phyloP scores from a whole-genome alignment of 2,329 filamentous ascomycete genomes.

The Colletotrichum karsti region DNA sequence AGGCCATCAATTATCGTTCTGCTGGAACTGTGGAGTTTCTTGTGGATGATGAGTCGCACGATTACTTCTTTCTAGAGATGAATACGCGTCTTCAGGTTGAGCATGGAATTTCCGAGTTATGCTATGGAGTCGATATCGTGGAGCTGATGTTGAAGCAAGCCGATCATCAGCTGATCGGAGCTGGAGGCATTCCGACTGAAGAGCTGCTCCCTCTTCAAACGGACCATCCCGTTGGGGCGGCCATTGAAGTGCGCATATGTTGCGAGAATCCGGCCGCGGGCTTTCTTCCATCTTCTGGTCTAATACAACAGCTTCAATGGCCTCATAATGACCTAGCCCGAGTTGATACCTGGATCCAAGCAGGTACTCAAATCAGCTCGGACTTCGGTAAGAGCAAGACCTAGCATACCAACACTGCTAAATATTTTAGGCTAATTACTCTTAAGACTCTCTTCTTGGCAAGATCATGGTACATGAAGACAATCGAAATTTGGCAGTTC shows the following conservation, averaged over 20 bases:
- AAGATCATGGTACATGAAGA: constrained; percentile 65
- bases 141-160: constrained; percentile 34
- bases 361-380: constrained; percentile 63
- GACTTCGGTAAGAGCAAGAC: too few species aligned
- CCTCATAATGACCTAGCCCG: constrained; percentile 55
- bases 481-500: constrained; percentile 57
- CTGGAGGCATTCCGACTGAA: not conserved
- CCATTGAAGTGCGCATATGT: constrained; percentile 50
- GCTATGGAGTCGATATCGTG: constrained; percentile 5
- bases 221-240: constrained; percentile 36
- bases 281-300: constrained; percentile 67
- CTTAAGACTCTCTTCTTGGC: constrained; percentile 65
- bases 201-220: not conserved
- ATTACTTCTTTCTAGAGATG: constrained; percentile 48
- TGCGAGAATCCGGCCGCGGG: constrained; percentile 63
- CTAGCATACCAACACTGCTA: too few species aligned
- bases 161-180: constrained; percentile 30
- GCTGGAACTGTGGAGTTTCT: constrained; percentile 52
- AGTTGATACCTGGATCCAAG: constrained; percentile 71
- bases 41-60: constrained; percentile 36
- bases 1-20: constrained; percentile 41
- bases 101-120: constrained; percentile 60
- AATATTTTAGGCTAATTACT: too few species aligned
- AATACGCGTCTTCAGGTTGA: constrained; percentile 77
- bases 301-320: constrained; percentile 65